These are phyloP conservation scores for Entrophospora sp. DNA, from an alignment of 192 early-diverging fungal species.

Conservation along the genomic window DNA sequence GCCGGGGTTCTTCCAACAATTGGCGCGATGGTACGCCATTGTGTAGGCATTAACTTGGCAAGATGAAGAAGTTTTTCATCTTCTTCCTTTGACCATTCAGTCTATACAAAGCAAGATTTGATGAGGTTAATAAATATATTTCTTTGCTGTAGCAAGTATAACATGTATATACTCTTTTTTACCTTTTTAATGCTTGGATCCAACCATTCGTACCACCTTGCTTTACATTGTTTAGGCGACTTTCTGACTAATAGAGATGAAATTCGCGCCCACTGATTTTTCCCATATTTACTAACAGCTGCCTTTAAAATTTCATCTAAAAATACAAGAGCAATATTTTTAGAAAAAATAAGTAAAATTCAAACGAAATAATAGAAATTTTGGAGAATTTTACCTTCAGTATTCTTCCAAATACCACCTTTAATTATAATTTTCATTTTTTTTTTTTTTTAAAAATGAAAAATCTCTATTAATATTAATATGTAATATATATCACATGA, in stretches of 20 bases:
- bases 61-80: conserved; percentile 96
- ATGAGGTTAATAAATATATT: no score
- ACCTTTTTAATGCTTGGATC: conserved; percentile 97
- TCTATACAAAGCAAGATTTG: conserved; percentile 46
- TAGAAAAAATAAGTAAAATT: conserved; percentile 77
- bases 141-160: no score
- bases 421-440: conserved; percentile 60
- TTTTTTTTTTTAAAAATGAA: no score
- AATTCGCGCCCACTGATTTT: conserved; percentile 98
- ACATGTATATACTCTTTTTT: neutral
- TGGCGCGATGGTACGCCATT: conserved; percentile 98
- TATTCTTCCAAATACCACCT: conserved; percentile 99
- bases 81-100: conserved; percentile 98
- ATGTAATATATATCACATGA: no score
- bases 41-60: conserved; percentile 98
- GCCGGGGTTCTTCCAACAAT: conserved; percentile 94
- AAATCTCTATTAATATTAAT: no score
- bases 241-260: conserved; percentile 91
- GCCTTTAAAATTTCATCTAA: conserved; percentile 50
- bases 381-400: conserved; percentile 94
- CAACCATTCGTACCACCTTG: conserved; percentile 98
- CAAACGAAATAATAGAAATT: conserved; percentile 65
- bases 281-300: conserved; percentile 97
- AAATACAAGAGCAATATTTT: conserved; percentile 63
- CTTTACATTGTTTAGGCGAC: conserved; percentile 98